Evolutionary conservation across 1,139 yeast species (phyloP), one percentile per base, ranked within the genome.

Genomic region (Lodderomyces metapsilosis): DNA sequence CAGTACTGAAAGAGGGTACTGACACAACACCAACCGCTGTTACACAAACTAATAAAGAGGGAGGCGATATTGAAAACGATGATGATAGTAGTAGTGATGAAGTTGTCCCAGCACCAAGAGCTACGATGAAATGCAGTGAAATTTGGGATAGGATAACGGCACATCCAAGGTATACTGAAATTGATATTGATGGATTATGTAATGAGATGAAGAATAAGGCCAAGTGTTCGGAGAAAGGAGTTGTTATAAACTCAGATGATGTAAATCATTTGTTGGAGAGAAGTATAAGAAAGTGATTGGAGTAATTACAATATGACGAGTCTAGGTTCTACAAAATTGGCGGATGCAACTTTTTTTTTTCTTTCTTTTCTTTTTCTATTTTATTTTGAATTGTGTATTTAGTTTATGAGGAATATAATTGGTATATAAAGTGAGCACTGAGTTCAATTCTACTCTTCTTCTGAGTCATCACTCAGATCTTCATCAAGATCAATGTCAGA

Each of bases 121-220:
- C 69, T 62, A 54, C 65, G 2, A 55, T 58, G 49, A 56, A 80
- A 56, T 92, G 98, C 62, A 81, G 95, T 0, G 97, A 89, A 53
- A 85, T 91, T 17, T 92, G 98, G 98, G 98, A 91, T 61, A 78
- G 98, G 56, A 86, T 92, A 32, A 87, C 96, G 3, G 68, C 95
- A 12, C 97, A 92, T 71, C 98, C 98, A 27, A 82, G 85, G 59
- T 92, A 91, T 62, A 82, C 94, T 5, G 96, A 91, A 47, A 73
- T 92, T 43, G 98, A 92, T 62, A 89, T 92, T 50, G 97, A 91
- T 59, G 94, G 96, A 2, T 76, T 92, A 57, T 92, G 98, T 73
- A 62, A 68, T 32, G 98, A 92, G 63, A 75, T 92, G 59, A 84
- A 91, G 64, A 67, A 82, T 34, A 92, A 91, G 74, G 98, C 98